These are phyloP conservation scores for Aspergillus nanangensis DNA, from an alignment of 495 filamentous ascomycete species.

Conservation along the genomic window DNA sequence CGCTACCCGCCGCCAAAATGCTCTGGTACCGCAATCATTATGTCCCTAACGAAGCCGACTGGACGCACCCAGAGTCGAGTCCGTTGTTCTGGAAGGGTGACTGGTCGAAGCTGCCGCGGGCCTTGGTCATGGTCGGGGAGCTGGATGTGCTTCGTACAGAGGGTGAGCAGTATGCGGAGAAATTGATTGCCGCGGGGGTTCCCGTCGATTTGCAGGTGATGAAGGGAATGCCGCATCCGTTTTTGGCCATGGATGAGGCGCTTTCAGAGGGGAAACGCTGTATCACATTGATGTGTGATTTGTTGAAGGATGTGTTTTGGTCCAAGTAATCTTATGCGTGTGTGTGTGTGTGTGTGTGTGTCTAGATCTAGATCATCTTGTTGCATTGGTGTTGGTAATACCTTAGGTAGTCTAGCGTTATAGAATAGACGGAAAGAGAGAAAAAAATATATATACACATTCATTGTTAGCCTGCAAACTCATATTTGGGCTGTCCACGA, in stretches of 20 bases:
- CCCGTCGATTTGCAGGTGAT: conserved; percentile 52
- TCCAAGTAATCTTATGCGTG: too few relatives aligned
- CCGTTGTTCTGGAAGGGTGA: conserved; percentile 47
- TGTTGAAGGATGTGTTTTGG: conserved; percentile 43
- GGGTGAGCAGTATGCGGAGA: conserved; percentile 45
- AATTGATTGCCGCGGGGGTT: conserved; percentile 47
- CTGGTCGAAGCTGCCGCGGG: conserved; percentile 45
- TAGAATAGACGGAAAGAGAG: too few relatives aligned
- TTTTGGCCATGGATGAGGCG: conserved; percentile 55
- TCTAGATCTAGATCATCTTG: too few relatives aligned
- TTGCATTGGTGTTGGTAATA: too few relatives aligned
- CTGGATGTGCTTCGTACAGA: conserved; percentile 51
- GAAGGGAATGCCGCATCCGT: conserved; percentile 60
- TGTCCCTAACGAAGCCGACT: conserved; percentile 40
- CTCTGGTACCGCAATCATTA: conserved; percentile 56
- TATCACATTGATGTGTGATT: conserved; percentile 51
- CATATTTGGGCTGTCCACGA: too few relatives aligned
- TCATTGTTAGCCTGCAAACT: too few relatives aligned
- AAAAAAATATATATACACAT: too few relatives aligned
- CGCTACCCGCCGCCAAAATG: conserved; percentile 52
- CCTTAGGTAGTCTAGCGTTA: too few relatives aligned
- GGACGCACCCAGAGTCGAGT: conserved; percentile 49
- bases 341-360: too few relatives aligned
- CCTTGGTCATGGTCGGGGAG: conserved; percentile 52
- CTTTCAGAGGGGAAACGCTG: conserved; percentile 48